Conservation (phyloP, 345 rosid species). For the Jatropha curcas region DNA sequence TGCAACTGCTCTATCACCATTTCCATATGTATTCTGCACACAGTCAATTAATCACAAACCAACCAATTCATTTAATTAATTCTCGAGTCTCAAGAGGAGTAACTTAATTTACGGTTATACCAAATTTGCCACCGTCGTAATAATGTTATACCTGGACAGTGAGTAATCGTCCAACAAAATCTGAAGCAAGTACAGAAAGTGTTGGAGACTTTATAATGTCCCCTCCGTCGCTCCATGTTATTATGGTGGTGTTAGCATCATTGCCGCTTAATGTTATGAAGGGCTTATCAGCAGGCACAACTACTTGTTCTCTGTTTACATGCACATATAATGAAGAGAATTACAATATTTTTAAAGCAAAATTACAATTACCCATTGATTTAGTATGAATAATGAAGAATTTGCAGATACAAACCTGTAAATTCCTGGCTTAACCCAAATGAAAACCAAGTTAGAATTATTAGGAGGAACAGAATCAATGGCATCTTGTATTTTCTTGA, state of each 20-base stretch:
- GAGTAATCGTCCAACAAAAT: constrained; percentile 60
- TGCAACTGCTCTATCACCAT: constrained; percentile 55
- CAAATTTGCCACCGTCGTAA: too few relatives aligned
- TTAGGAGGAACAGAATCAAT: constrained; percentile 60
- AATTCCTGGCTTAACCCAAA: constrained; percentile 66
- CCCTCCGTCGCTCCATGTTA: constrained; percentile 54
- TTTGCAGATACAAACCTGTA: constrained; percentile 44
- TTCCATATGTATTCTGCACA: constrained; percentile 59
- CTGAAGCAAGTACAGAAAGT: constrained; percentile 53
- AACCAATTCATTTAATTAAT: too few relatives aligned
- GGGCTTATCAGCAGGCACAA: constrained; percentile 64
- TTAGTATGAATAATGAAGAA: too few relatives aligned
- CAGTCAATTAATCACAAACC: not conserved
- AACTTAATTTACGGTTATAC: not conserved
- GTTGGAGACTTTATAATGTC: constrained; percentile 54
- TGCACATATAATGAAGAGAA: not conserved
- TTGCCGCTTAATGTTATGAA: constrained; percentile 77
- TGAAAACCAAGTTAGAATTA: constrained; percentile 43
- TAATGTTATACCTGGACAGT: constrained; percentile 82
- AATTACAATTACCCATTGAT: too few relatives aligned
- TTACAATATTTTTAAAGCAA: too few relatives aligned
- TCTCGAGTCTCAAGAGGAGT: not conserved
- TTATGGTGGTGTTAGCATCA: constrained; percentile 39
- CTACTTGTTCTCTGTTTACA: constrained; percentile 52
- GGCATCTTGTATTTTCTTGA: constrained; percentile 63